These are phyloP conservation scores for Colletotrichum abscissum DNA, from an alignment of 2,329 filamentous ascomycete genomes.

Conservation along the genomic window DNA sequence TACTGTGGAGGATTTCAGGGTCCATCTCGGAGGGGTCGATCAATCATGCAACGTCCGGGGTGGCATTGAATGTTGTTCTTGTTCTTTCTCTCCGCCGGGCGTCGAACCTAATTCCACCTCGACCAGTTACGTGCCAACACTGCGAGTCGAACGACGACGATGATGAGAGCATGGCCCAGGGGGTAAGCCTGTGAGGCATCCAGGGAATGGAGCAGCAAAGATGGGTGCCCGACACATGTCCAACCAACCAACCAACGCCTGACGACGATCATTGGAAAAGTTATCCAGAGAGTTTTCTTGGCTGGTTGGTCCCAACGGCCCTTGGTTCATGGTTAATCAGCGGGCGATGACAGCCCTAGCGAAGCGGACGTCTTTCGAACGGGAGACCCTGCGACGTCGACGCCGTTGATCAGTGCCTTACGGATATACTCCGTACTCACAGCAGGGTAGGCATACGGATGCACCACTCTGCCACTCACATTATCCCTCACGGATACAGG, in stretches of 20 bases:
- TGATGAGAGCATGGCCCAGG: neutral
- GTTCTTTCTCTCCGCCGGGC: neutral
- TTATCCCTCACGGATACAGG: neutral
- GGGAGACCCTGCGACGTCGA: neutral
- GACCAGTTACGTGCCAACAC: neutral
- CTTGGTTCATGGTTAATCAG: conserved; percentile 7
- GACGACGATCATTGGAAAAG: neutral
- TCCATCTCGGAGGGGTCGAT: conserved; percentile 4
- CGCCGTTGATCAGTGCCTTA: neutral
- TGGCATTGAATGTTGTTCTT: neutral
- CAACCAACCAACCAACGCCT: neutral
- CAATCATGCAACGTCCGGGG: neutral
- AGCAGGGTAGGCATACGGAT: too few species aligned
- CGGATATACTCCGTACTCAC: too few species aligned
- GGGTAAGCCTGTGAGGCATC: neutral
- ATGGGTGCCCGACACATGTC: neutral
- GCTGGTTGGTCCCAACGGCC: neutral
- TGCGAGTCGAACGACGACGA: neutral
- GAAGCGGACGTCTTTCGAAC: neutral
- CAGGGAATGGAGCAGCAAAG: neutral
- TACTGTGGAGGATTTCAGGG: neutral
- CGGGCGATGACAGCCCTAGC: neutral
- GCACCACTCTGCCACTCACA: too few species aligned
- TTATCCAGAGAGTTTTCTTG: neutral
- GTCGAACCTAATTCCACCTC: neutral